Evolutionary conservation across 2,329 filamentous ascomycete species (phyloP), one percentile per base, ranked within the genome.

Genomic region (Diatrype stigma): DNA sequence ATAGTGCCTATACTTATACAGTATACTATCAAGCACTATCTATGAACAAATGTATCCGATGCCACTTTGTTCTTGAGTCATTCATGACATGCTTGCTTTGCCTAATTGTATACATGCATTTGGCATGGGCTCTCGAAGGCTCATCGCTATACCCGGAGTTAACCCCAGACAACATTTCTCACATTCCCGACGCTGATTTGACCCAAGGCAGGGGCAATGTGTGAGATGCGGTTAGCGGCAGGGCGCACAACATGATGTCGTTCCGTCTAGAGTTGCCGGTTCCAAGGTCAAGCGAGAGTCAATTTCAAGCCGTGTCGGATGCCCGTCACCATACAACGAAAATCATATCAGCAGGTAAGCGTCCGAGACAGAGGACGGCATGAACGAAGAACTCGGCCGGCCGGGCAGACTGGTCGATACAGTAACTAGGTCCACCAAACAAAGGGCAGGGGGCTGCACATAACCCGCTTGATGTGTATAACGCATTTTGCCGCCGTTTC

Each of bases 401-500:
- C 40, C 40, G 11, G 22, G 40, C 22, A 44, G 40, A 44, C 26
- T 44, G 22, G 40, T 45, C 28, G 51, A 16, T 47, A n/a, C n/a
- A n/a, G n/a, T n/a, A 45, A 44, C 32, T 45, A 55, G 55, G 51
- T 56, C 54, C 60, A 54, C 54, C 34, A 12, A 37, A 34, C 53
- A 61, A 61, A 55, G 48, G 51, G 58, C 51, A 51, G 50, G 55
- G 48, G 56, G 56, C 53, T 55, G 47, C 47, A 51, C 48, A 54
- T 57, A 44, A 57, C 61, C n/a, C 58, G 60, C 61, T 61, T 58
- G 59, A 62, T 63, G 56, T 57, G 51, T 53, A 55, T 44, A 44
- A 44, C 51, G 51, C 55, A 62, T 63, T 64, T 64, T 63, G 58
- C 62, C 61, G 61, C 61, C 48, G 48, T 52, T 53, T 50, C 57